These are phyloP conservation scores for Xanthoparmelia taractica DNA, from an alignment of 495 filamentous ascomycete species.

Conservation along the genomic window DNA sequence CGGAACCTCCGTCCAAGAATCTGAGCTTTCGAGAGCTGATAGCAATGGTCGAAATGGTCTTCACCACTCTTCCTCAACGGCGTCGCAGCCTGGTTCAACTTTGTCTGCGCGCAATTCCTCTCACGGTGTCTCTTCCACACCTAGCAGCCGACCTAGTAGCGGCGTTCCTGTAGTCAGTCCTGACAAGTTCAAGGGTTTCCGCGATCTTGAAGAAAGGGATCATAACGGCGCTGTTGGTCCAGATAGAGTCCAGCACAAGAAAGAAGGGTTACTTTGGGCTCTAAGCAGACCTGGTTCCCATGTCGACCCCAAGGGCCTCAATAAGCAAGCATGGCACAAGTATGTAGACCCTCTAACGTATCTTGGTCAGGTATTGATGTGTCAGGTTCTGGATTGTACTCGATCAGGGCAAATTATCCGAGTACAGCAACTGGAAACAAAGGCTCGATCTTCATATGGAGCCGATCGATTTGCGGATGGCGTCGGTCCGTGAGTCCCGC, in stretches of 20 bases:
- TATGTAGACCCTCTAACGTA: constrained; percentile 42
- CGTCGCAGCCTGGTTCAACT: constrained; percentile 39
- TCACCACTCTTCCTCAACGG: constrained; percentile 37
- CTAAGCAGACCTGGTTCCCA: constrained; percentile 88
- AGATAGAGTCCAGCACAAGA: constrained; percentile 52
- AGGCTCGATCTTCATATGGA: constrained; percentile 95
- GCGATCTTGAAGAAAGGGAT: constrained; percentile 81
- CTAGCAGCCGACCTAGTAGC: constrained; percentile 32
- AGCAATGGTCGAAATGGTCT: constrained; percentile 55
- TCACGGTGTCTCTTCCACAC: constrained; percentile 27
- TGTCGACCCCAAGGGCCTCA: constrained; percentile 87
- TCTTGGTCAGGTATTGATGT: neutral
- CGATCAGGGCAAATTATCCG: constrained; percentile 90
- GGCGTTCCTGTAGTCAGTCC: constrained; percentile 41
- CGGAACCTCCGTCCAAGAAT: constrained; percentile 43
- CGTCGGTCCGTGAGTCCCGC: constrained; percentile 89
- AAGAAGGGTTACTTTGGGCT: constrained; percentile 93
- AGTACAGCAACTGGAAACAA: constrained; percentile 99
- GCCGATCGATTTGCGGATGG: constrained; percentile 93
- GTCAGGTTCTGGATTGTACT: constrained; percentile 94
- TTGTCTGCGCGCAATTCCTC: constrained; percentile 26
- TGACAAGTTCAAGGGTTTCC: constrained; percentile 76
- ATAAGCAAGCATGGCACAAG: constrained; percentile 99
- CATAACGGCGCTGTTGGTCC: constrained; percentile 32
- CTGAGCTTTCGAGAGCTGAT: constrained; percentile 61